phyloP scores from a whole-genome alignment of 2,329 filamentous ascomycete species.

The Colletotrichum musae region DNA sequence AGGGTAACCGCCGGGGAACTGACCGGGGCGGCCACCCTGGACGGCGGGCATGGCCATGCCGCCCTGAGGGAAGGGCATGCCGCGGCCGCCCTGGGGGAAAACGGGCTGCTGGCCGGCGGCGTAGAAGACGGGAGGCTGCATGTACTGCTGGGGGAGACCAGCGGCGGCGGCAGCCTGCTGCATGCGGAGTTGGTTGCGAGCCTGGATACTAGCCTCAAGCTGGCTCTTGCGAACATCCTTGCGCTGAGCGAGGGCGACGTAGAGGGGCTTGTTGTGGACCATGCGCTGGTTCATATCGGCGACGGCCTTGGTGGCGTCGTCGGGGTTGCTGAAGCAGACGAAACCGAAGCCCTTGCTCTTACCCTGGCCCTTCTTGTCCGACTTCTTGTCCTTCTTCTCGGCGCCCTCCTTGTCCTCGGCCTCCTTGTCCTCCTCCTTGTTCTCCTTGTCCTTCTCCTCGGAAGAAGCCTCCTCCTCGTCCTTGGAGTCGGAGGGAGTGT shows the following conservation, averaged over 20 bases:
- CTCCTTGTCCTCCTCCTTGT: constrained; percentile 63
- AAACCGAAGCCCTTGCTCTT: constrained; percentile 99
- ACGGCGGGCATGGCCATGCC: constrained; percentile 78
- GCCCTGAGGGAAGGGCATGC: constrained; percentile 76
- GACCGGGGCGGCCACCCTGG: constrained; percentile 86
- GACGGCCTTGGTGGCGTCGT: constrained; percentile 98
- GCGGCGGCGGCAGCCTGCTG: constrained; percentile 95
- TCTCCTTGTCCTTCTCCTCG: constrained; percentile 64
- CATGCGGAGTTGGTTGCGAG: constrained; percentile 98
- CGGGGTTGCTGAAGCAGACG: constrained; percentile 99
- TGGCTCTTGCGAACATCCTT: constrained; percentile 99
- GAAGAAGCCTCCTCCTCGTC: constrained; percentile 70
- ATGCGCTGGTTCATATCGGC: constrained; percentile 99
- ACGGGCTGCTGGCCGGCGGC: constrained; percentile 84
- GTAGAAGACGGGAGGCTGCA: constrained; percentile 94
- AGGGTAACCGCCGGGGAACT: constrained; percentile 86
- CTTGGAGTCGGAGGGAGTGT: constrained; percentile 72
- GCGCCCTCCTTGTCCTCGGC: constrained; percentile 64
- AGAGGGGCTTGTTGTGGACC: constrained; percentile 96
- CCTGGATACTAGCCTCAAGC: constrained; percentile 99
- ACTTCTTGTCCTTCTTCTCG: constrained; percentile 73
- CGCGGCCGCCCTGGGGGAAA: constrained; percentile 76
- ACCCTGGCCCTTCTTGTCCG: constrained; percentile 78
- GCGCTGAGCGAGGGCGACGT: constrained; percentile 97
- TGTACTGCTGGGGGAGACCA: constrained; percentile 89